Base-by-base conservation (phyloP, 305 asterid species). In the Fraxinus ornus region DNA sequence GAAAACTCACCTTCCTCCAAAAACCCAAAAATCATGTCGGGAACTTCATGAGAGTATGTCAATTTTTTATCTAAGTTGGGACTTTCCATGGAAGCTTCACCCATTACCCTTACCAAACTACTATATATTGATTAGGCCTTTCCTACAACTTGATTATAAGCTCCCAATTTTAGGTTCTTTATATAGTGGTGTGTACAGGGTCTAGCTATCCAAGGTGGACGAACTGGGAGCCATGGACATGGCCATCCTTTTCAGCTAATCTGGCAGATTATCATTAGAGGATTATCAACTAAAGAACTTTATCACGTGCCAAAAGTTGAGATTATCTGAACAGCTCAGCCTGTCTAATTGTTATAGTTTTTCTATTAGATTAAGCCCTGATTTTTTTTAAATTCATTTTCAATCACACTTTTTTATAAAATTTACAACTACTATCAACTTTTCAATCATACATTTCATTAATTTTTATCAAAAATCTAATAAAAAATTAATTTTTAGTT, bases 11-110 rank as follows among this genome's bases (percentile, higher is more conserved):
- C 81, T 82, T 87, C 89, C 10, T 86, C 85, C 24, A 84, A 79
- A 60, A 87, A 84, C 52, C 84, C 89, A 24, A 89, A 86, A 4
- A 83, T 84, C 60, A 86, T 57, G 8, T 87, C 90, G 1, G 62
- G 19, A 13, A 10, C 5, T 75, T 82, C 77, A 44, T 60, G 64
- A 37, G 81, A 80, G 49, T 74, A 7, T 2, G 21, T 35, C 19
- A 26, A 5, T 13, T 68, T 76, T 6, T n/a, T 35, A 36, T 49
- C 79, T 32, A 52, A 52, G 1, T 55, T 24, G 24, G 2, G 79
- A 7, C 8, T 7, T 28, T 15, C 37, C 80, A 60, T 57, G 17
- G 26, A 57, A 28, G 70, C 36, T 24, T 66, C 73, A 10, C 19
- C 7, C 73, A 24, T 66, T 66, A 26, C 33, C 4, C 73, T 62